A percentile compares a stretch with the other conserved stretches of the same genome.
Evolutionary conservation across 129 eudicot species (phyloP).

Genomic region (Artemisia argyi): DNA sequence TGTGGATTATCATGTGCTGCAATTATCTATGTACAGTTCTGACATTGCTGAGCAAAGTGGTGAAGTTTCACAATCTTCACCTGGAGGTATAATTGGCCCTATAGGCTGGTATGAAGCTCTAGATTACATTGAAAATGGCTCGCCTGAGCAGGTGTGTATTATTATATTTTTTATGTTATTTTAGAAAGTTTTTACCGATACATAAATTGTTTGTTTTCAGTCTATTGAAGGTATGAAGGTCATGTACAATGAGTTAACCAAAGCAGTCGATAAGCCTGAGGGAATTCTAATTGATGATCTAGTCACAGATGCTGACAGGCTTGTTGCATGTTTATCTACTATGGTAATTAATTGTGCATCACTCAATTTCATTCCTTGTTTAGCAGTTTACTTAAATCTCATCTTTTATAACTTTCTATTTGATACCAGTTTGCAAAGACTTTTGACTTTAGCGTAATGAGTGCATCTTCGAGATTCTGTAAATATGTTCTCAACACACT

Average conservation of each 20-base stretch:
- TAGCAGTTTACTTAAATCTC: neutral
- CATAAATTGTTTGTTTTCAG: conserved; percentile 43
- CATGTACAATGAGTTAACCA: conserved; percentile 74
- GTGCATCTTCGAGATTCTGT: conserved; percentile 97
- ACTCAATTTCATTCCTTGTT: too few relatives aligned
- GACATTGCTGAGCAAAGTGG: conserved; percentile 97
- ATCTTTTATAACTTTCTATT: neutral
- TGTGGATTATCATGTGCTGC: neutral
- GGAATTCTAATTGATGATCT: conserved; percentile 78
- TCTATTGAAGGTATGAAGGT: conserved; percentile 99
- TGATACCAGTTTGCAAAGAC: conserved; percentile 80
- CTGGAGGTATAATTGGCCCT: conserved; percentile 71
- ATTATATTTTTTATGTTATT: neutral
- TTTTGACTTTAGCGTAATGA: conserved; percentile 80
- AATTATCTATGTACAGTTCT: conserved; percentile 39
- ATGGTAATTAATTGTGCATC: conserved; percentile 44
- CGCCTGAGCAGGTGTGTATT: conserved; percentile 84
- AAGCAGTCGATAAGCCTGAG: conserved; percentile 67
- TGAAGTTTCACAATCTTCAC: conserved; percentile 63
- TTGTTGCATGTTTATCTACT: conserved; percentile 87
- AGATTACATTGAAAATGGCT: conserved; percentile 77
- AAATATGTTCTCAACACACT: conserved; percentile 97
- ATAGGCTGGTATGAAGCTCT: conserved; percentile 98
- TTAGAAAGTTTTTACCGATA: neutral
- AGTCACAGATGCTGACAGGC: conserved; percentile 90